These are phyloP conservation scores for Rhodofomes roseus DNA, from an alignment of 1,284 basidiomycete genomes.

Conservation along the genomic window DNA sequence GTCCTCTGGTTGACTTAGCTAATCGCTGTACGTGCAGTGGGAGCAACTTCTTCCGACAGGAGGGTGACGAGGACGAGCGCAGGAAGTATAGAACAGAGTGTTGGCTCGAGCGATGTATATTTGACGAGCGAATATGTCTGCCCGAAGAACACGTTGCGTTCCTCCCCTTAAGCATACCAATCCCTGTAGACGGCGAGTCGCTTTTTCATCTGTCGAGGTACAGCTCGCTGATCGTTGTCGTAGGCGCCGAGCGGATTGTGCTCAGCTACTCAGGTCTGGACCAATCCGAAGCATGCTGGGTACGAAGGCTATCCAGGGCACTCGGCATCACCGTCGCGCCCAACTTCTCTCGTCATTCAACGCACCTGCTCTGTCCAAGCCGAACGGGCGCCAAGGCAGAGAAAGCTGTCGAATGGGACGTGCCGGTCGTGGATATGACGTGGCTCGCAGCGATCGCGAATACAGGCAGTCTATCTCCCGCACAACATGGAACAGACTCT, in stretches of 20 bases:
- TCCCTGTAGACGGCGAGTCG: slow-evolving; percentile 50
- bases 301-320: slow-evolving; percentile 58
- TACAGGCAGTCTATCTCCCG: slow-evolving; percentile 38
- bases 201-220: background rate
- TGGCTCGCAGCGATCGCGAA: slow-evolving; percentile 59
- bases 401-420: slow-evolving; percentile 70
- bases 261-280: slow-evolving; percentile 73
- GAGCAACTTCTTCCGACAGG: slow-evolving; percentile 54
- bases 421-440: slow-evolving; percentile 54
- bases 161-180: slow-evolving; percentile 48
- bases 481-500: background rate
- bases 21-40: slow-evolving; percentile 38
- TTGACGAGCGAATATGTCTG: slow-evolving; percentile 57
- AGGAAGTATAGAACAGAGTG: slow-evolving; percentile 73
- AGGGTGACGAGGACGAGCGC: slow-evolving; percentile 40
- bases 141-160: slow-evolving; percentile 62
- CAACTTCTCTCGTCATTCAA: slow-evolving; percentile 58
- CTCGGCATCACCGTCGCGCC: slow-evolving; percentile 54
- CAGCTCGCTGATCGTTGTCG: slow-evolving; percentile 3
- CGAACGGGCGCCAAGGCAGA: slow-evolving; percentile 63
- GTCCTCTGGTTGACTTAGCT: background rate
- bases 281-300: slow-evolving; percentile 56
- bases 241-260: slow-evolving; percentile 48
- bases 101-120: slow-evolving; percentile 77
- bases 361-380: slow-evolving; percentile 72